Evolutionary conservation across 345 rosid genomes (phyloP).

Genomic region (Eucalyptus sp.): DNA sequence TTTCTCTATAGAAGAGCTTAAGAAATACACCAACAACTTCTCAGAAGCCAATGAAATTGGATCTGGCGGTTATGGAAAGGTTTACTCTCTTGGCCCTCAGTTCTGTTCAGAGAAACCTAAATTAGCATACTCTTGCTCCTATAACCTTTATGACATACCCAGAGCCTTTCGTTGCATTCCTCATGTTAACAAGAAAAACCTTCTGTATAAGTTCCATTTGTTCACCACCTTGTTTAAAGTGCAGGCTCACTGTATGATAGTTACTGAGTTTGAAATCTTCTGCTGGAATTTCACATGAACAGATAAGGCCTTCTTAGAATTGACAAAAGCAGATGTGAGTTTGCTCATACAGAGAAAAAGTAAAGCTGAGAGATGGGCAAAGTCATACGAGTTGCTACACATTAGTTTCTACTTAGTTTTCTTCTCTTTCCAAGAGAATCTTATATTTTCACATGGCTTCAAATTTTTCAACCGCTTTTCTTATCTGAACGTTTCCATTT

Average conservation of each 20-base stretch:
- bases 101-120: neutral
- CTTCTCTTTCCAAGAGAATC: neutral
- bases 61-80: slow-evolving; percentile 93
- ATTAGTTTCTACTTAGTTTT: neutral
- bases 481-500: neutral
- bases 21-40: slow-evolving; percentile 55
- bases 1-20: slow-evolving; percentile 68
- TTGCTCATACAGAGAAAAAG: neutral
- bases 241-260: neutral
- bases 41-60: slow-evolving; percentile 62
- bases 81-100: neutral
- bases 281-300: neutral
- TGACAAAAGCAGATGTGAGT: neutral
- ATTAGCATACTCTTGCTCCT: neutral
- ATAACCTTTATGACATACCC: neutral
- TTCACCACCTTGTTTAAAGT: neutral
- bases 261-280: neutral
- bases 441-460: neutral
- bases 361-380: neutral
- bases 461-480: neutral
- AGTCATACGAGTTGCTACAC: neutral
- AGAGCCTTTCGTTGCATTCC: neutral
- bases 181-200: neutral
- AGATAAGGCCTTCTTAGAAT: neutral
- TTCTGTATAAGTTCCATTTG: neutral